Percentiles rank a stretch among this genome's conserved stretches.
phyloP scores from a whole-genome alignment of 495 filamentous ascomycete genomes.

The Penicillium cataractarum region DNA sequence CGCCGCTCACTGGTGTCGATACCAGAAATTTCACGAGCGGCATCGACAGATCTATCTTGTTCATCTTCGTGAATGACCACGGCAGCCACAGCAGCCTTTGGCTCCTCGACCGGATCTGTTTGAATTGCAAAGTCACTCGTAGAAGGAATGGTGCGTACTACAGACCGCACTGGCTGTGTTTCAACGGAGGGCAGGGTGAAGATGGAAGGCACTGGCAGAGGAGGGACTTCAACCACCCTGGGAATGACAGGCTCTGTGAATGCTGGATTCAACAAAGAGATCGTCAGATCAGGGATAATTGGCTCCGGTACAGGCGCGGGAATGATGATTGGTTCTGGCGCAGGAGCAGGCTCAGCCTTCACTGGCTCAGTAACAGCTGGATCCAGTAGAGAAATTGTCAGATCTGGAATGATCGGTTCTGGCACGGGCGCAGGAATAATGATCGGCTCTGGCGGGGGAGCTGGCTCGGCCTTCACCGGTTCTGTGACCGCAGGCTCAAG shows the following conservation, averaged over 20 bases:
- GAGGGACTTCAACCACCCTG: conserved; percentile 17
- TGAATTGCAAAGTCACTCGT: conserved; percentile 27
- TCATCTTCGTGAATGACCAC: conserved; percentile 52
- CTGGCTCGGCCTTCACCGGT: conserved; percentile 35
- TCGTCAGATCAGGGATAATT: conserved; percentile 30
- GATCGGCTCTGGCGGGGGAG: conserved; percentile 25
- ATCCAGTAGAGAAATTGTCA: conserved; percentile 40
- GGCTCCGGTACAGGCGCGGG: conserved; percentile 32
- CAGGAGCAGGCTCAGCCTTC: conserved; percentile 2
- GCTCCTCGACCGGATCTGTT: conserved; percentile 27
- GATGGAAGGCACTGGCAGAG: conserved; percentile 31
- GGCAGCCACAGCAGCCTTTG: conserved; percentile 23
- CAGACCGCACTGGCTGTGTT: conserved; percentile 39
- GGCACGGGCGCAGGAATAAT: conserved; percentile 24
- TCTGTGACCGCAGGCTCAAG: conserved; percentile 40
- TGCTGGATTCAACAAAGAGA: conserved; percentile 40
- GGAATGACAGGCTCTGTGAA: conserved; percentile 44
- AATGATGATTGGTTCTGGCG: conserved; percentile 30
- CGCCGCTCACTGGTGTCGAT: conserved; percentile 43
- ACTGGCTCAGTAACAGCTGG: conserved; percentile 43
- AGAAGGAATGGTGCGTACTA: conserved; percentile 23
- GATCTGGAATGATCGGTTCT: conserved; percentile 33
- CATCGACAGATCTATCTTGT: conserved; percentile 51
- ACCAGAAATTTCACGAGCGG: conserved; percentile 35
- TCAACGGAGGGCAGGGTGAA: conserved; percentile 47